phyloP scores from a whole-genome alignment of 768 basidiomycete genomes.

The Leccinellum albellum region DNA sequence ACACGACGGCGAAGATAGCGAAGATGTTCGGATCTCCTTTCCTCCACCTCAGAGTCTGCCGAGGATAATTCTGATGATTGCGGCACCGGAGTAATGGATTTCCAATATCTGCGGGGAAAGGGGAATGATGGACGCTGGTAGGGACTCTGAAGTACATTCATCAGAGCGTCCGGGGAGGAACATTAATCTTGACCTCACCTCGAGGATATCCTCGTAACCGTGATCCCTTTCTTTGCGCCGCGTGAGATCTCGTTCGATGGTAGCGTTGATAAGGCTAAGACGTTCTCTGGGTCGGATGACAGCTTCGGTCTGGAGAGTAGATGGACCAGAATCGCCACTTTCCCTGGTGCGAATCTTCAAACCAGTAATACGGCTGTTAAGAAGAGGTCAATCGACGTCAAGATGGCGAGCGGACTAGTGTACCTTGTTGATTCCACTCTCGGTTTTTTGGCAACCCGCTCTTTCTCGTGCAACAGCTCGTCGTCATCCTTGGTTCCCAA shows the following conservation, averaged over 20 bases:
- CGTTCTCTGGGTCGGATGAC: constrained; percentile 66
- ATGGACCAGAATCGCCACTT: constrained; percentile 37
- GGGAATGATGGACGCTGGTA: constrained; percentile 64
- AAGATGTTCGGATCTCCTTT: constrained; percentile 22
- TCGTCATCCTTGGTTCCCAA: constrained; percentile 66
- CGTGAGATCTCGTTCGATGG: constrained; percentile 58
- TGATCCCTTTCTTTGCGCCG: constrained; percentile 71
- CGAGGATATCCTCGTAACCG: constrained; percentile 84
- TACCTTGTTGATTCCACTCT: constrained; percentile 33
- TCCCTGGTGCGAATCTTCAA: constrained; percentile 54
- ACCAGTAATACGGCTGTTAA: constrained; percentile 42
- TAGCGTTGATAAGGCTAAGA: constrained; percentile 46
- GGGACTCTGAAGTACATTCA: constrained; percentile 45
- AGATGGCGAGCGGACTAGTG: background rate
- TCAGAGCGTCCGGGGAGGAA: background rate
- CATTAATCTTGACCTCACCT: constrained; percentile 45
- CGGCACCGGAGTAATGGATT: constrained; percentile 46
- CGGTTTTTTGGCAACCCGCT: constrained; percentile 55
- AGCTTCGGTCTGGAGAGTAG: constrained; percentile 41
- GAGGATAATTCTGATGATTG: constrained; percentile 31
- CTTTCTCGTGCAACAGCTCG: constrained; percentile 71
- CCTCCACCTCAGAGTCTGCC: constrained; percentile 16
- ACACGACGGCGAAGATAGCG: constrained; percentile 60
- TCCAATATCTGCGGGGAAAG: constrained; percentile 64
- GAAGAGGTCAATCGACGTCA: background rate